Conservation (phyloP, 331 rosid species). For the Cydonia oblonga region DNA sequence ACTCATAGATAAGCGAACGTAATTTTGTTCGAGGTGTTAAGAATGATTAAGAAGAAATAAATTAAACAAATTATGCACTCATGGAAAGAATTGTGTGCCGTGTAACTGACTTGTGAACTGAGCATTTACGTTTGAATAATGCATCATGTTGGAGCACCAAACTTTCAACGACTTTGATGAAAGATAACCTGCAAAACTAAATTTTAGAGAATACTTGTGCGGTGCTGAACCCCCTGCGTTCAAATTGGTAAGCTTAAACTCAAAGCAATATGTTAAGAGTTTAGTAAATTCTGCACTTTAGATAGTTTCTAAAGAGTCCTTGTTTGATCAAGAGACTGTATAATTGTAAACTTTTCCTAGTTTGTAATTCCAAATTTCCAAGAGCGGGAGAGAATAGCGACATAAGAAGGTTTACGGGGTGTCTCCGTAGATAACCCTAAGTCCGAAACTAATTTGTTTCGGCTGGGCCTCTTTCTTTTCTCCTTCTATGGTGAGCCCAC, state of each 20-base stretch:
- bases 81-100: background rate
- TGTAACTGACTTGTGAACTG: background rate
- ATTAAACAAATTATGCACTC: background rate
- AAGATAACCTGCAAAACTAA: background rate
- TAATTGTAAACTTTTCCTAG: background rate
- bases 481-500: background rate
- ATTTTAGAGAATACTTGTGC: background rate
- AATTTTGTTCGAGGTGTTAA: background rate
- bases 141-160: background rate
- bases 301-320: background rate
- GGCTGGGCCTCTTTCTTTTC: background rate
- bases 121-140: background rate
- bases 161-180: background rate
- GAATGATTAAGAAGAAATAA: background rate
- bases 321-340: background rate
- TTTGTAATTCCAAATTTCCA: background rate
- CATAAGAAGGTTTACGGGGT: background rate
- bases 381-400: background rate
- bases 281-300: background rate
- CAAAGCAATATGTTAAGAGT: background rate
- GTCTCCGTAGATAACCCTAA: background rate
- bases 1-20: background rate
- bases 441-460: background rate
- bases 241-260: background rate
- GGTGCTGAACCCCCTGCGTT: background rate